These are phyloP conservation scores for grape (Vitis vinifera) DNA, from an alignment of 164 flowering plant species.

Conservation along the genomic window ASM3070453v1 NC_081809.1:3284501-3285000, in stretches of 20 bases:
- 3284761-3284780: background rate
- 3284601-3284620: conserved; percentile 15
- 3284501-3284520: conserved; percentile 26
- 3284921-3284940: background rate
- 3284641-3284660: background rate
- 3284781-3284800: background rate
- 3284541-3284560: conserved; percentile 20
- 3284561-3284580: conserved; percentile 16
- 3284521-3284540: conserved; percentile 19
- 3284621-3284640: background rate
- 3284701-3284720: background rate
- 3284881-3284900: background rate
- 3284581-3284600: conserved; percentile 17
- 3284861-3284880: conserved; percentile 3
- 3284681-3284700: background rate
- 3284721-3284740: background rate
- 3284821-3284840: background rate
- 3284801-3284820: background rate
- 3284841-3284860: background rate
- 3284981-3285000: background rate
- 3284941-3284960: background rate
- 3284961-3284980: background rate
- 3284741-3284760: background rate
- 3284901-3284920: background rate
- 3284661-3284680: background rate